phyloP scores from a whole-genome alignment of 1,284 basidiomycete genomes.

The Leccinum pachyderme region DNA sequence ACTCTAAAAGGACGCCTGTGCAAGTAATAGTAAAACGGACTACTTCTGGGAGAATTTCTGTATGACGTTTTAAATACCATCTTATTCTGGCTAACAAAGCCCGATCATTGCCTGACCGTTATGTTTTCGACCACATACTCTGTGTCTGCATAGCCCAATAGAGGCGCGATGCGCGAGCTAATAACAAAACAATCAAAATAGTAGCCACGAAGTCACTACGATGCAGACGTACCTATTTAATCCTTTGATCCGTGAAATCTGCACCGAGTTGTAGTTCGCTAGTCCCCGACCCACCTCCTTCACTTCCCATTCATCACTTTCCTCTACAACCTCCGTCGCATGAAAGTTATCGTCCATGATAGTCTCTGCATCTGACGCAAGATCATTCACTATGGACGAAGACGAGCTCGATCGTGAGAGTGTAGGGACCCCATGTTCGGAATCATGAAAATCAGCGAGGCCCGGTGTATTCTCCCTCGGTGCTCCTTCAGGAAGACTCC shows the following conservation, averaged over 20 bases:
- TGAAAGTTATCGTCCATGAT: constrained; percentile 32
- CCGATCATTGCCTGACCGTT: constrained; percentile 50
- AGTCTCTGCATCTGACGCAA: constrained; percentile 24
- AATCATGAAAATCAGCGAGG: constrained; percentile 18
- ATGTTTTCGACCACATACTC: constrained; percentile 97
- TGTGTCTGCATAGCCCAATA: constrained; percentile 92
- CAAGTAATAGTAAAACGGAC: background rate
- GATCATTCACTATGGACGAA: constrained; percentile 35
- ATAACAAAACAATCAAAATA: background rate
- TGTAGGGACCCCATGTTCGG: constrained; percentile 36
- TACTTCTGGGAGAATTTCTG: background rate
- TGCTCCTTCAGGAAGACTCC: constrained; percentile 34
- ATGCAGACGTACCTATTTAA: constrained; percentile 69
- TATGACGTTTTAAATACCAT: background rate
- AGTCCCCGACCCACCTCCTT: constrained; percentile 92
- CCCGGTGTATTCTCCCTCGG: constrained; percentile 22
- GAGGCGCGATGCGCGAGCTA: constrained; percentile 78
- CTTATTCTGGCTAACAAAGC: background rate
- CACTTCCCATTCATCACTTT: constrained; percentile 66
- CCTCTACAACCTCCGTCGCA: constrained; percentile 29
- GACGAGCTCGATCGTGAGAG: constrained; percentile 40
- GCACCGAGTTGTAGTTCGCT: constrained; percentile 94
- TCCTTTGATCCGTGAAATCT: constrained; percentile 88
- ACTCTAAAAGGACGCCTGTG: background rate
- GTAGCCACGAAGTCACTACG: rapidly evolving